Base-by-base conservation (phyloP, 768 basidiomycete species). In the Suillus hirtellus region DNA sequence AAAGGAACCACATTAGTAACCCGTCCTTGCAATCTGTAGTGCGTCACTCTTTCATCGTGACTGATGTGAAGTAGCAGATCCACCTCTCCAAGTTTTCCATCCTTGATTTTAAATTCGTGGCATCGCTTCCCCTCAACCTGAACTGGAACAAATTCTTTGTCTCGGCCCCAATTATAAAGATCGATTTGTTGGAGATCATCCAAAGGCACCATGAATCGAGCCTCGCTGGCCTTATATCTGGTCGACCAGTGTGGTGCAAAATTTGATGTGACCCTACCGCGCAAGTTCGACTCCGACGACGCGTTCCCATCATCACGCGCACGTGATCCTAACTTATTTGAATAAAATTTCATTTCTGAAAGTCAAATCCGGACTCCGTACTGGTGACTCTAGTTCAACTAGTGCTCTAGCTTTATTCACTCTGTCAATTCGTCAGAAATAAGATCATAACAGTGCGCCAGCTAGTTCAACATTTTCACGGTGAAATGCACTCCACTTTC, bases 121-220 rank as follows among this genome's bases (percentile, higher is more conserved):
- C 6, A 49, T 24, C 14, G 24, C 3, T 49, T 27, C 24, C 24
- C 24, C 24, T 49, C 14, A 8, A 49, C 47, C 1, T 49, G n/a
- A 47, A 21, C 46, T 21, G 46, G 46, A 12, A 47, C 4, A 5
- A 47, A 47, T 4, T 21, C 14, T 2, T 49, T 49, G 21, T 47
- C 21, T 11, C 46, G 46, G 21, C 46, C 60, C 60, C 60, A 61
- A 38, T 61, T 10, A 4, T 55, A 9, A 11, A 24, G 21, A 9
- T 24, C 2, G 21, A 55, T 43, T 12, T 52, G 46, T 15, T 61
- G 60, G 14, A 61, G 10, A 1, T 35, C n/a, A 17, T 24, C 42
- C 15, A 61, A 38, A 31, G 31, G 14, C n/a, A 61, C 60, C 34
- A 61, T 21, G 37, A 55, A 61, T 21, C 37, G 60, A 27, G 31